Evolutionary conservation across 2,329 filamentous ascomycete genomes (phyloP), one percentile per base, ranked within the genome.

Genomic region (Trichophyton equinum): DNA sequence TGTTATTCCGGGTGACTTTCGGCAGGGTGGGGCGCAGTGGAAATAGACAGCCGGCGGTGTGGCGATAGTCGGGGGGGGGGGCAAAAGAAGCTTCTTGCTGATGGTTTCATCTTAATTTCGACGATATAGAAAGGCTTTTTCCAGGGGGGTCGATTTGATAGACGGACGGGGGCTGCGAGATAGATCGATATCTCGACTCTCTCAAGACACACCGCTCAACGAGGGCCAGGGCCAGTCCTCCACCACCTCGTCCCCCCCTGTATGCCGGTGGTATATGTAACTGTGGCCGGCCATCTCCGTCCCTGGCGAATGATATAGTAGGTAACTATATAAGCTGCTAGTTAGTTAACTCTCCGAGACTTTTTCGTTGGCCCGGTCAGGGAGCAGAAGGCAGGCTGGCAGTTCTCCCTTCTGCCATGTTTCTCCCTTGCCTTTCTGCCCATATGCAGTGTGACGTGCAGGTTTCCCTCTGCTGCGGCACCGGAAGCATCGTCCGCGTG

Each of bases 361-460:
- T 51, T 51, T 51, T 51, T 51, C 46, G 46, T 51, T 51, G 22
- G 46, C 22, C 22, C 46, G 15, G 22, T 7, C 13, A 13, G 8
- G 5, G 13, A 30, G 22, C 18, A 47, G 22, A 11, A 30, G 25
- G 46, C 13, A 30, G 27, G 46, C 20, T 27, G 9, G 20, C 15
- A 27, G 46, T 27, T 51, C 46, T 38, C 33, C 9, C 33, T 25
- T 51, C 11, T 51, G 46, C 46, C 46, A 51, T 51, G 46, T 27
- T 55, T 36, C 33, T 38, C 33, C 9, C 33, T 38, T 38, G 1
- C 33, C 11, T 38, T 38, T 13, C 33, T 7, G 47, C 20, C 9
- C 27, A 53, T 53, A 53, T 53, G 49, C 51, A 55, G 51, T 1
- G 51, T 55, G 51, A 55, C 51, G 27, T 55, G 51, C 51, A 55